These are phyloP conservation scores for Spencermartinsiella europaea DNA, from an alignment of 805 yeast genomes.

Conservation along the genomic window DNA sequence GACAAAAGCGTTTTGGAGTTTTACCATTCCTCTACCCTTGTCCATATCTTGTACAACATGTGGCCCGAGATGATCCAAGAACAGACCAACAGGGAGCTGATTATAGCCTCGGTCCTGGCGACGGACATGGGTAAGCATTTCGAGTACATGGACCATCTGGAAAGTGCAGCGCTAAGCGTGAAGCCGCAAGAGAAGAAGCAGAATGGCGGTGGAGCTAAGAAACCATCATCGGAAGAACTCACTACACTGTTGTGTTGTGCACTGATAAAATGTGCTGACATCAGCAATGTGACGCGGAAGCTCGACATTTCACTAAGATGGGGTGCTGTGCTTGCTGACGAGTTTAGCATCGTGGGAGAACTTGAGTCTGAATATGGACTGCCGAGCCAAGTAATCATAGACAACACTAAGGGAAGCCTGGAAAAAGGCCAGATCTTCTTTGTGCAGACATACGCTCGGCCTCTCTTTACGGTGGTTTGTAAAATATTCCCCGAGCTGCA, in stretches of 20 bases:
- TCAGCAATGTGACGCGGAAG: constrained; percentile 86
- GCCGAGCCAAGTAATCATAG: constrained; percentile 4
- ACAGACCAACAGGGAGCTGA: constrained; percentile 11
- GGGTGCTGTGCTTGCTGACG: constrained; percentile 77
- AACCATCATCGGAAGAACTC: neutral
- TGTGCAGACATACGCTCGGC: constrained; percentile 73
- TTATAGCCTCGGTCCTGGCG: constrained; percentile 50
- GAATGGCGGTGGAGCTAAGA: neutral
- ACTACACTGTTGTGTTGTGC: constrained; percentile 51
- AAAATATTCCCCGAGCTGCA: constrained; percentile 46
- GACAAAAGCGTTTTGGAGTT: constrained; percentile 73
- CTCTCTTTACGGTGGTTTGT: constrained; percentile 63
- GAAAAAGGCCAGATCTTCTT: constrained; percentile 77
- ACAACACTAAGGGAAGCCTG: constrained; percentile 29
- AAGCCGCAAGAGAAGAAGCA: neutral
- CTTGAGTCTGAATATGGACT: constrained; percentile 41
- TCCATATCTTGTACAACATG: constrained; percentile 44
- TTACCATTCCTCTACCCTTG: constrained; percentile 69
- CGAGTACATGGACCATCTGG: constrained; percentile 47
- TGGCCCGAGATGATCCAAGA: constrained; percentile 38
- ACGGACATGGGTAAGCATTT: constrained; percentile 94
- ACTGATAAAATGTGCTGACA: constrained; percentile 90
- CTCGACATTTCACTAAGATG: constrained; percentile 71
- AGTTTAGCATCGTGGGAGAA: constrained; percentile 61
- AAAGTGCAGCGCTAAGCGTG: neutral